Percentiles rank a stretch among this genome's conserved stretches.
Evolutionary conservation across 106 monocot genomes (phyloP).

Genomic region (Acorus calamus): DNA sequence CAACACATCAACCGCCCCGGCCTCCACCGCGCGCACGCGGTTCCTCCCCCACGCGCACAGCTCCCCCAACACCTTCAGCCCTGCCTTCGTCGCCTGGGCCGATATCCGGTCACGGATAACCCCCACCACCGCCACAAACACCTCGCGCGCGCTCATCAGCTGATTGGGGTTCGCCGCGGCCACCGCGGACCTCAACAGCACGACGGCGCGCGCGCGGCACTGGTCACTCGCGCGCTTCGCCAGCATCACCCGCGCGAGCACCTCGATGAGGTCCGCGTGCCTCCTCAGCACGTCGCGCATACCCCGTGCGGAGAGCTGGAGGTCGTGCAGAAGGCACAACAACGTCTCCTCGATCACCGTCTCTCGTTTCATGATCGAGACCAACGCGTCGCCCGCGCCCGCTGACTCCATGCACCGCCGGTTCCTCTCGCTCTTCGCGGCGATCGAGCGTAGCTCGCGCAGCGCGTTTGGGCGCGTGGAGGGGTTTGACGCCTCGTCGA

Average conservation of each 20-base stretch:
- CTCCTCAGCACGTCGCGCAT: neutral
- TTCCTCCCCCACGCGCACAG: constrained; percentile 32
- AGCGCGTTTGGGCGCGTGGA: neutral
- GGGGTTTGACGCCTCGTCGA: constrained; percentile 10
- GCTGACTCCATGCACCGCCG: constrained; percentile 12
- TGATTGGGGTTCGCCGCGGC: neutral
- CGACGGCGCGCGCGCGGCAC: neutral
- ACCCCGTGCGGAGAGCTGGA: neutral
- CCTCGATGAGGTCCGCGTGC: neutral
- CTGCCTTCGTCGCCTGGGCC: constrained; percentile 30
- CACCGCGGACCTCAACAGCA: neutral
- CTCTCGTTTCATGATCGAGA: constrained; percentile 16
- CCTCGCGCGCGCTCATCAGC: neutral
- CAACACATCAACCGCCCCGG: constrained; percentile 25
- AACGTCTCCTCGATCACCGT: neutral
- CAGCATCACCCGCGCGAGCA: neutral
- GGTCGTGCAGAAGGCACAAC: neutral
- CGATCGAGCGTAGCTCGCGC: constrained; percentile 19
- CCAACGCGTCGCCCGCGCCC: constrained; percentile 27
- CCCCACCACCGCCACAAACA: constrained; percentile 27
- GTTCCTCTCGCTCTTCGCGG: constrained; percentile 31
- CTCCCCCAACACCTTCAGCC: constrained; percentile 21
- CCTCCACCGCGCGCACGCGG: constrained; percentile 22
- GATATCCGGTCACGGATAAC: constrained; percentile 28
- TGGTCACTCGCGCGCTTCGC: neutral